These are phyloP conservation scores for Furcasterigmium furcatum DNA, from an alignment of 2,329 filamentous ascomycete species.

Conservation along the genomic window DNA sequence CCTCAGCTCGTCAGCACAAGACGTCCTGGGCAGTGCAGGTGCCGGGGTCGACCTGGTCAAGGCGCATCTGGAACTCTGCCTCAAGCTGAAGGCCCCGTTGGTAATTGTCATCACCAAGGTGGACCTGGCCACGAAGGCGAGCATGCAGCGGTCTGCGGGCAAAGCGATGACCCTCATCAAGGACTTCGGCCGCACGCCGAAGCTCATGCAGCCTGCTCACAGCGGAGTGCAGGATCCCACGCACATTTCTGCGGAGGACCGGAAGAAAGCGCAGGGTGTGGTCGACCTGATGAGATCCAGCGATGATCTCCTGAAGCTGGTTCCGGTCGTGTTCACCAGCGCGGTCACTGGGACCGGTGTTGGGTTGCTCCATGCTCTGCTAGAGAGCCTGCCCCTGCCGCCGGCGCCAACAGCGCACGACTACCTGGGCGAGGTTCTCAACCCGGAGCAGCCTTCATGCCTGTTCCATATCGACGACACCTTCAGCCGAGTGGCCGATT, in stretches of 20 bases:
- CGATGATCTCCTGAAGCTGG: conserved; percentile 43
- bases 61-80: conserved; percentile 79
- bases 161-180: conserved; percentile 78
- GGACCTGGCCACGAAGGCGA: conserved; percentile 74
- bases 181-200: conserved; percentile 67
- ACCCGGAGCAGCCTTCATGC: conserved; percentile 57
- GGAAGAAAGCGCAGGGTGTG: conserved; percentile 53
- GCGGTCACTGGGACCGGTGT: conserved; percentile 83
- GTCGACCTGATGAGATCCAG: conserved; percentile 46
- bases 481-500: conserved; percentile 70
- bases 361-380: conserved; percentile 74
- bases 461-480: conserved; percentile 91
- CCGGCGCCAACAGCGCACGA: conserved; percentile 48
- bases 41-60: conserved; percentile 68
- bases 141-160: conserved; percentile 66
- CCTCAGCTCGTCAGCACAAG: conserved; percentile 46
- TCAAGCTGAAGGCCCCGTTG: conserved; percentile 75
- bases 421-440: conserved; percentile 50
- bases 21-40: conserved; percentile 45
- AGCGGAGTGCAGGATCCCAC: conserved; percentile 48
- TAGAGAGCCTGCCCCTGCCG: conserved; percentile 73
- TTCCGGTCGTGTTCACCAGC: conserved; percentile 87
- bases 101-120: conserved; percentile 87
- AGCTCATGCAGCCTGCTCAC: conserved; percentile 62
- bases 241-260: conserved; percentile 52